Conservation (phyloP, 176 grass and related monocot species). For the Leersia perrieri region DNA sequence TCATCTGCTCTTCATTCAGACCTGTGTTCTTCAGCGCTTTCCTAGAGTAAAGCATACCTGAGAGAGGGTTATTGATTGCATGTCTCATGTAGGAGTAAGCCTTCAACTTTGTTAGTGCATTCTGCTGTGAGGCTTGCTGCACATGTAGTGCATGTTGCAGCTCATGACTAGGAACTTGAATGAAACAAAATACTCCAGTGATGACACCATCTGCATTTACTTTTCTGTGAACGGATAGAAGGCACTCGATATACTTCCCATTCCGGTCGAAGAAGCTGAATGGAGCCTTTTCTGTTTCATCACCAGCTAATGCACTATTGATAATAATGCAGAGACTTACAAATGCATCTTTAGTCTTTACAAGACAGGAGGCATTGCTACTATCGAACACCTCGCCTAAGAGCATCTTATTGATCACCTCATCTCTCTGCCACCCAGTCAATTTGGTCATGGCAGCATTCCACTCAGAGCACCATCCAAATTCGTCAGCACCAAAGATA, state of each 20-base stretch:
- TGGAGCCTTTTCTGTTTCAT: slow-evolving; percentile 75
- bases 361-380: slow-evolving; percentile 55
- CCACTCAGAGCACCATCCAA: slow-evolving; percentile 95
- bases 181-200: slow-evolving; percentile 86
- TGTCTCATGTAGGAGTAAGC: slow-evolving; percentile 82
- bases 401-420: slow-evolving; percentile 87
- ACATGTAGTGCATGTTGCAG: slow-evolving; percentile 75
- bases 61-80: slow-evolving; percentile 84
- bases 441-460: slow-evolving; percentile 87
- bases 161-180: slow-evolving; percentile 83
- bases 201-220: slow-evolving; percentile 49
- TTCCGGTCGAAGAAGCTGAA: slow-evolving; percentile 69
- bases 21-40: slow-evolving; percentile 59
- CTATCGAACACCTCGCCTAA: slow-evolving; percentile 84
- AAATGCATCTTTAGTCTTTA: slow-evolving; percentile 78
- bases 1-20: slow-evolving; percentile 74
- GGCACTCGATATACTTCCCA: slow-evolving; percentile 64
- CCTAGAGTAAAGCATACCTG: slow-evolving; percentile 74
- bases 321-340: slow-evolving; percentile 74
- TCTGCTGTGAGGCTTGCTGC: slow-evolving; percentile 70
- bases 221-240: slow-evolving; percentile 83
- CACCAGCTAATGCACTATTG: slow-evolving; percentile 75
- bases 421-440: slow-evolving; percentile 80
- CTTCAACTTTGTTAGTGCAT: slow-evolving; percentile 63
- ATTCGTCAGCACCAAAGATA: slow-evolving; percentile 89